Conservation (phyloP, 768 basidiomycete species). For the Boletus pseudopeckii region DNA sequence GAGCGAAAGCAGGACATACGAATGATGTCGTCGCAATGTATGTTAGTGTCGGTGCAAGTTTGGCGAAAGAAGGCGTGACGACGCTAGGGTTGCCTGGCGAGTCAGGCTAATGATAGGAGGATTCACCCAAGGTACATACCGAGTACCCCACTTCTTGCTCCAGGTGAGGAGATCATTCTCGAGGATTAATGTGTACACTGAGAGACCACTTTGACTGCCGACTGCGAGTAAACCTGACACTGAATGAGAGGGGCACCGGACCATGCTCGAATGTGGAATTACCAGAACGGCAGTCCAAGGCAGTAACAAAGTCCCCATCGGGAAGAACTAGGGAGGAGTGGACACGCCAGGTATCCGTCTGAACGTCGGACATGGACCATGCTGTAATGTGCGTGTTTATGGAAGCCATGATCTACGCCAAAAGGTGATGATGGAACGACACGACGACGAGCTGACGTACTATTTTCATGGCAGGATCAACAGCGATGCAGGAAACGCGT, state of each 20-base stretch:
- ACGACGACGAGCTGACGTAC: slow-evolving; percentile 44
- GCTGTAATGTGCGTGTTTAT: slow-evolving; percentile 65
- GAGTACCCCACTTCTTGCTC: slow-evolving; percentile 71
- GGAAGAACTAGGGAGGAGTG: slow-evolving; percentile 78
- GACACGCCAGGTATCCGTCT: slow-evolving; percentile 66
- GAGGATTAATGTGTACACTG: slow-evolving; percentile 72
- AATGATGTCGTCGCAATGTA: slow-evolving; percentile 64
- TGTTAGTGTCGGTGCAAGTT: slow-evolving; percentile 74
- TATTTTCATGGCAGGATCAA: slow-evolving; percentile 78
- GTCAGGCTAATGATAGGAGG: slow-evolving; percentile 10
- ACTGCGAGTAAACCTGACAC: slow-evolving; percentile 70
- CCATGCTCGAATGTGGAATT: slow-evolving; percentile 8
- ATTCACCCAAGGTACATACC: slow-evolving; percentile 39
- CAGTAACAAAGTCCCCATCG: slow-evolving; percentile 49
- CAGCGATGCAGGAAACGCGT: slow-evolving; percentile 56
- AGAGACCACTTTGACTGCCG: slow-evolving; percentile 55
- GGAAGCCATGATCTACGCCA: slow-evolving; percentile 66
- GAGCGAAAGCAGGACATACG: slow-evolving; percentile 37
- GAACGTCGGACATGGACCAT: slow-evolving; percentile 72
- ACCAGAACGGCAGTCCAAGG: slow-evolving; percentile 78
- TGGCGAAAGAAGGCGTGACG: slow-evolving; percentile 47
- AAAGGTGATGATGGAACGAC: slow-evolving; percentile 3
- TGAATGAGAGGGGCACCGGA: slow-evolving; percentile 23
- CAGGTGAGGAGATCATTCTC: slow-evolving; percentile 83
- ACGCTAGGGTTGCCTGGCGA: slow-evolving; percentile 35